phyloP scores from a whole-genome alignment of 371 early-diverging fungal species.

The Lichtheimia ramosa region DNA sequence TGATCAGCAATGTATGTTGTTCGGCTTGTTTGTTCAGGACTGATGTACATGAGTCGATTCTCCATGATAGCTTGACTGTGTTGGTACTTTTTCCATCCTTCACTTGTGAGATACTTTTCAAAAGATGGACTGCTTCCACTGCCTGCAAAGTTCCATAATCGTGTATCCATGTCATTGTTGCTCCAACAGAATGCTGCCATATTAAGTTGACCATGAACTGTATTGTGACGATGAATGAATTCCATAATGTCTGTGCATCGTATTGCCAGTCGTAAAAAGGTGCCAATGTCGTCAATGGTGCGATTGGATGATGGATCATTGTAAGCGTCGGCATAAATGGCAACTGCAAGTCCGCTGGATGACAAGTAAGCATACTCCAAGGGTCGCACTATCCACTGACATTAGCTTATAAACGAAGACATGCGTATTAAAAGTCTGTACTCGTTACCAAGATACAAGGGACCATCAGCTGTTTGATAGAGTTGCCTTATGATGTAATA shows the following conservation, averaged over 20 bases:
- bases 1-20: constrained; percentile 59
- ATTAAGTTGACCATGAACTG: constrained; percentile 42
- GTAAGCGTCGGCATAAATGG: constrained; percentile 41
- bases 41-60: constrained; percentile 29
- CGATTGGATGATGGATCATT: neutral
- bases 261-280: constrained; percentile 46
- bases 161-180: constrained; percentile 18
- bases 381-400: constrained; percentile 29
- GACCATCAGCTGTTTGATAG: constrained; percentile 33
- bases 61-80: constrained; percentile 22
- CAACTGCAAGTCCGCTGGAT: constrained; percentile 34
- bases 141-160: constrained; percentile 35
- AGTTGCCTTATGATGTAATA: constrained; percentile 39
- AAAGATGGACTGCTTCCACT: constrained; percentile 21
- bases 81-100: constrained; percentile 43
- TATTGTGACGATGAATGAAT: constrained; percentile 43
- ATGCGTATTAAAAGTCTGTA: too few relatives aligned
- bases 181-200: constrained; percentile 44
- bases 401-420: too few relatives aligned
- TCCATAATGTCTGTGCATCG: constrained; percentile 43
- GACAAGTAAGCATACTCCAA: constrained; percentile 34
- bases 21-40: constrained; percentile 59
- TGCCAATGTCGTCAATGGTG: constrained; percentile 30
- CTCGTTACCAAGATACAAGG: constrained; percentile 12
- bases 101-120: constrained; percentile 40